phyloP scores from a whole-genome alignment of 768 basidiomycete genomes.

The Hygrophoropsis aurantiaca region DNA sequence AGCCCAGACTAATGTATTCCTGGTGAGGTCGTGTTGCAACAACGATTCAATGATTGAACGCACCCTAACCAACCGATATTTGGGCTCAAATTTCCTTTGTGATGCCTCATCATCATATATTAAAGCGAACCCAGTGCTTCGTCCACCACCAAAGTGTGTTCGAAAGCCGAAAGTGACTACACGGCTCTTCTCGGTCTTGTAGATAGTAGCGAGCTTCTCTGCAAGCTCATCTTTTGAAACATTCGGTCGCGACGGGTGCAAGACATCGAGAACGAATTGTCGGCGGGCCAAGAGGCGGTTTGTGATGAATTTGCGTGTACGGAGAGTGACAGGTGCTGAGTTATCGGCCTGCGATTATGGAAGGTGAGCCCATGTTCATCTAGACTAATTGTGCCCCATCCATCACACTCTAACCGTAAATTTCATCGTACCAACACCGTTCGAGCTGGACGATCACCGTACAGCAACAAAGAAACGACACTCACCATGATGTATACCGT shows the following conservation, averaged over 20 bases:
- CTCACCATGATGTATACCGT: constrained; percentile 38
- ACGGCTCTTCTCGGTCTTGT: constrained; percentile 90
- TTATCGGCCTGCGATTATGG: constrained; percentile 59
- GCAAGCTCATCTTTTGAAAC: constrained; percentile 89
- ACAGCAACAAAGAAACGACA: constrained; percentile 14
- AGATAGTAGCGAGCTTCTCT: constrained; percentile 88
- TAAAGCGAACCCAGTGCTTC: constrained; percentile 94
- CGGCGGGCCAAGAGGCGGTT: constrained; percentile 95
- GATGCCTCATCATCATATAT: constrained; percentile 96
- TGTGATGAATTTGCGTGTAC: constrained; percentile 99
- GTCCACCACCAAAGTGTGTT: constrained; percentile 98
- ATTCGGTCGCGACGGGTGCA: constrained; percentile 94
- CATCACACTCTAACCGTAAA: constrained; percentile 14
- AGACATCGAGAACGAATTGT: constrained; percentile 93
- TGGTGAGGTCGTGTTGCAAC: constrained; percentile 8
- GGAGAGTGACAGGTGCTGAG: constrained; percentile 88
- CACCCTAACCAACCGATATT: constrained; percentile 91
- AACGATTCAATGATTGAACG: constrained; percentile 32
- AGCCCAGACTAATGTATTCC: constrained; percentile 57
- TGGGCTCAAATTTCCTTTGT: constrained; percentile 97
- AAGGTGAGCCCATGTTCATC: constrained; percentile 23
- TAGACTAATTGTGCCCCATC: constrained; percentile 19
- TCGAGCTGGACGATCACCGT: constrained; percentile 7
- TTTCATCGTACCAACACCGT: constrained; percentile 7
- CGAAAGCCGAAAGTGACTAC: constrained; percentile 93